Base-by-base conservation (phyloP, 2,329 filamentous ascomycete genomes). In the Peltaster fructicola region DNA sequence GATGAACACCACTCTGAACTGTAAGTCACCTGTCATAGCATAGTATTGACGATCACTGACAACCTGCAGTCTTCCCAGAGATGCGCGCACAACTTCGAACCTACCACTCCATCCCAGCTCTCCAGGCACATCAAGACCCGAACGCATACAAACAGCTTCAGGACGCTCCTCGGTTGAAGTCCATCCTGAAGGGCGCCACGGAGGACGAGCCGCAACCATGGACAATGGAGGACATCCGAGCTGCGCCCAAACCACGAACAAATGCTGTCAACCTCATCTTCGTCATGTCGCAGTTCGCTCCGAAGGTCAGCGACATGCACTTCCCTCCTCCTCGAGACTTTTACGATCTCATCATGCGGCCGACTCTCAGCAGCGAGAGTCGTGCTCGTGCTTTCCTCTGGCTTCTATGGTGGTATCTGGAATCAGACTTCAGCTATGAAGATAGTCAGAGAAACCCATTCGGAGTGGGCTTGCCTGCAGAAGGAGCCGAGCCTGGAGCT, bases 371-470 rank as follows among this genome's bases (percentile, higher is more conserved):
- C 29, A 95, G 84, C 51, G 56, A 62, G 37, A 91, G 80, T 33
- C 69, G 88, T 34, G 84, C 88, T 1, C 72, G 60, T 21, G 85
- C 85, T 1, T 98, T 98, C 40, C 56, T 98, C 11, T 98, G 88
- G 88, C 60, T 98, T 34, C 90, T 98, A 72, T 98, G 88, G 88
- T 93, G 88, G 61, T 95, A 98, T 45, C 65, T 98, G 10, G 88
- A 98, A 49, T 92, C 84, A 14, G 81, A 93, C 47, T 95, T 93
- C 39, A 79, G 79, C 0, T 71, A 76, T 39, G 79, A 92, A 41
- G 81, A 79, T 28, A 85, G 81, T 21, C 65, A 80, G 23, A 74
- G 79, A 39, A 98, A 98, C 43, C 88, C 88, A 0, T 98, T 93
- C 41, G 88, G 88, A 0, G 50, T 48, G 7, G 59, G 59, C n/a